Evolutionary conservation across 148 eudicot genomes (phyloP).

Genomic region (Vaccinium corymbosum): DNA sequence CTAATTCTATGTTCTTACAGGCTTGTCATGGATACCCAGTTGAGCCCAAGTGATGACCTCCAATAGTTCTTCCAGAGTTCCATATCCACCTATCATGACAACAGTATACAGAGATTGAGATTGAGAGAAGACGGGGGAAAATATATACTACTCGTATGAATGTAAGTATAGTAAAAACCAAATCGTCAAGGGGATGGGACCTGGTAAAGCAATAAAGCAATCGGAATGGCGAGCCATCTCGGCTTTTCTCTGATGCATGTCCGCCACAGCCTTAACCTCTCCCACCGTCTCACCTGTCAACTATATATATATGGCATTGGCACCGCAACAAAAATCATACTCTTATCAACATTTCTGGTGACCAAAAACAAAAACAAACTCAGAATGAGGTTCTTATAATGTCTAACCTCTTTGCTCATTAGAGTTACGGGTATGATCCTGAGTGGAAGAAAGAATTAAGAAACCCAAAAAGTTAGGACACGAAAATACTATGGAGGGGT

Average conservation of each 20-base stretch:
- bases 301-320: conserved; percentile 16
- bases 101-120: not conserved
- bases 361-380: not conserved
- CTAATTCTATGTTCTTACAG: conserved; percentile 42
- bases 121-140: too few species aligned
- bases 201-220: conserved; percentile 78
- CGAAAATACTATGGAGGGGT: too few species aligned
- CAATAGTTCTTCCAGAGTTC: conserved; percentile 67
- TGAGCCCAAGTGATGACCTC: conserved; percentile 80
- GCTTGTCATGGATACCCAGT: conserved; percentile 74
- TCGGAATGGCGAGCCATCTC: conserved; percentile 74
- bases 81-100: conserved; percentile 60
- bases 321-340: not conserved
- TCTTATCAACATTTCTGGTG: not conserved
- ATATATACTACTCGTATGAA: too few species aligned
- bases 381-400: not conserved
- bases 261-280: conserved; percentile 49
- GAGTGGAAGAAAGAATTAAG: not conserved
- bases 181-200: conserved; percentile 21
- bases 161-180: not conserved
- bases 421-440: conserved; percentile 46
- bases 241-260: conserved; percentile 73
- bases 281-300: conserved; percentile 59
- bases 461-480: not conserved
- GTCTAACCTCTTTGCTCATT: conserved; percentile 46